Evolutionary conservation across 768 basidiomycete species (phyloP).

Genomic region (Mycena floridula): DNA sequence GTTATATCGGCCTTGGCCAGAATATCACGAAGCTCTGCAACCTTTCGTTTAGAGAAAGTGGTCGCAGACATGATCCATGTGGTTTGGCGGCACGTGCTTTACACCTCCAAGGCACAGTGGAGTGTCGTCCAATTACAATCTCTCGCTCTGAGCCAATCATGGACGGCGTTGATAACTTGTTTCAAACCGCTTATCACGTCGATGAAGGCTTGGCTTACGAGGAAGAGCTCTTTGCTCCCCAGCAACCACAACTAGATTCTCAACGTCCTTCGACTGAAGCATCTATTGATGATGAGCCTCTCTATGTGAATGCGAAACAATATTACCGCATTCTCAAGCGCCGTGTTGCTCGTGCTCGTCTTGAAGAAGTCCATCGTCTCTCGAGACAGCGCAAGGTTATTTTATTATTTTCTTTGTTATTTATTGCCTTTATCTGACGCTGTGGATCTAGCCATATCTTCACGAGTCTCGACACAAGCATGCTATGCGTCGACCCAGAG

Average conservation of each 20-base stretch:
- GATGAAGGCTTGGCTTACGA: constrained; percentile 15
- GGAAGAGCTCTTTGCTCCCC: not conserved
- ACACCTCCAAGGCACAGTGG: not conserved
- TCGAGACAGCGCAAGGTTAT: constrained; percentile 88
- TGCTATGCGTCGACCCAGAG: constrained; percentile 94
- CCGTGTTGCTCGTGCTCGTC: constrained; percentile 80
- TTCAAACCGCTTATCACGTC: constrained; percentile 50
- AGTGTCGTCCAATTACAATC: not conserved
- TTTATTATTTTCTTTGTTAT: not conserved
- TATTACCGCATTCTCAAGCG: constrained; percentile 98
- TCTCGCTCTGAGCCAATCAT: constrained; percentile 24
- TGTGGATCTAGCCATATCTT: constrained; percentile 90
- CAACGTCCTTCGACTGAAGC: constrained; percentile 14
- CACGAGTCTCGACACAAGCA: constrained; percentile 98
- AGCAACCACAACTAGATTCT: constrained; percentile 13
- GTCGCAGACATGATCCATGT: constrained; percentile 3
- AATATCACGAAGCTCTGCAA: constrained; percentile 61
- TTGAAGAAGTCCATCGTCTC: constrained; percentile 91
- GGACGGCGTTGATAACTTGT: constrained; percentile 54
- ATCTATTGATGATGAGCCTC: constrained; percentile 87
- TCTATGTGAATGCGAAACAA: constrained; percentile 99
- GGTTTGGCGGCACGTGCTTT: constrained; percentile 27
- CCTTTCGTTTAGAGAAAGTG: constrained; percentile 26
- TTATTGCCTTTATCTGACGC: constrained; percentile 7
- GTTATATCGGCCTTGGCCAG: constrained; percentile 55